Evolutionary conservation across 306 rosid species (phyloP).

Genomic region (Argentina anserina): DNA sequence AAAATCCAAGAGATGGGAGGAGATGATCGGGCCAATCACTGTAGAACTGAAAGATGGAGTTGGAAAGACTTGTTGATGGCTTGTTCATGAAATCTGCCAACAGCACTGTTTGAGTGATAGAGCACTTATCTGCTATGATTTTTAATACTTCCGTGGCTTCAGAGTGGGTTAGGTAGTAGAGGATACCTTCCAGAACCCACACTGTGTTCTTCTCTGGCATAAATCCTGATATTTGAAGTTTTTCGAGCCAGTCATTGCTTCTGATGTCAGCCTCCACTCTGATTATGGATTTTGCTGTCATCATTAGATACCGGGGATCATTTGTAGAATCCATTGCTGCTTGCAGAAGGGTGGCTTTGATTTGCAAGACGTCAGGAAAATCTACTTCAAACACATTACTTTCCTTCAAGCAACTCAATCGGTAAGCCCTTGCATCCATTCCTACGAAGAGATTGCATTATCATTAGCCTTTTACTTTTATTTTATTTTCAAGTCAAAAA

Average conservation of each 20-base stretch:
- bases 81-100: slow-evolving; percentile 96
- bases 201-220: slow-evolving; percentile 77
- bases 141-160: slow-evolving; percentile 76
- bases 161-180: slow-evolving; percentile 72
- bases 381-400: slow-evolving; percentile 89
- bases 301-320: slow-evolving; percentile 33
- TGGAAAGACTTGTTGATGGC: slow-evolving; percentile 70
- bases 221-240: slow-evolving; percentile 78
- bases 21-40: slow-evolving; percentile 99
- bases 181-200: slow-evolving; percentile 89
- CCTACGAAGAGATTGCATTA: slow-evolving; percentile 53
- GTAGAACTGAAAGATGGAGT: slow-evolving; percentile 77
- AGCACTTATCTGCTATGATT: slow-evolving; percentile 71
- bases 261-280: slow-evolving; percentile 89
- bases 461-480: neutral
- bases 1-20: slow-evolving; percentile 84
- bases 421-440: slow-evolving; percentile 96
- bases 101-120: slow-evolving; percentile 61
- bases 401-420: slow-evolving; percentile 82
- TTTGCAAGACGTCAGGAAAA: slow-evolving; percentile 64
- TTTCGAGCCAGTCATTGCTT: slow-evolving; percentile 75
- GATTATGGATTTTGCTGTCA: slow-evolving; percentile 62
- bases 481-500: neutral
- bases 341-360: slow-evolving; percentile 63
- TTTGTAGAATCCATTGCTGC: slow-evolving; percentile 63